These are phyloP conservation scores for Sordariomycetes sp. DNA, from an alignment of 2,329 filamentous ascomycete genomes.

Conservation along the genomic window DNA sequence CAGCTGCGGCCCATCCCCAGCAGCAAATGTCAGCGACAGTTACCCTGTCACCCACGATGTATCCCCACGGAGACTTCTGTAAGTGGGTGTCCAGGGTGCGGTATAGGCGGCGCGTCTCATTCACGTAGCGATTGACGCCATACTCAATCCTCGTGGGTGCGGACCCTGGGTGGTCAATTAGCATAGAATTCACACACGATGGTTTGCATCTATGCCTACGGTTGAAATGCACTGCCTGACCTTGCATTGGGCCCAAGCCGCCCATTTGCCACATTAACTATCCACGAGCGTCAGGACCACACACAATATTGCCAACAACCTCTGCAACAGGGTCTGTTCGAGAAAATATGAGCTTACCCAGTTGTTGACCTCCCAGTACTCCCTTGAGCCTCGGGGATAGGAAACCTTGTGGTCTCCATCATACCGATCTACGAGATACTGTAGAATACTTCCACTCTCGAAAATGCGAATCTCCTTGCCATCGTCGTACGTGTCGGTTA, in stretches of 20 bases:
- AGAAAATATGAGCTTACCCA: constrained; percentile 45
- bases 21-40: constrained; percentile 73
- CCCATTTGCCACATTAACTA: constrained; percentile 1
- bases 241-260: constrained; percentile 66
- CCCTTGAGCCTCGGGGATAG: constrained; percentile 61
- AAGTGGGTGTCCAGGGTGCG: constrained; percentile 67
- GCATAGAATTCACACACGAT: constrained; percentile 28
- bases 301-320: background rate
- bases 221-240: constrained; percentile 73
- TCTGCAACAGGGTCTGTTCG: too few relatives aligned
- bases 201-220: constrained; percentile 31
- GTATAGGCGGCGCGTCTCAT: constrained; percentile 78
- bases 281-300: background rate
- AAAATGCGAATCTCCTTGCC: constrained; percentile 70
- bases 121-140: constrained; percentile 71
- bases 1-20: constrained; percentile 64
- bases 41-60: constrained; percentile 56
- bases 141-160: constrained; percentile 77
- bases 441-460: constrained; percentile 74
- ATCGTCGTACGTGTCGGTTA: constrained; percentile 71
- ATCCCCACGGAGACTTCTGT: constrained; percentile 41
- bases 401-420: constrained; percentile 76
- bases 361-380: constrained; percentile 71
- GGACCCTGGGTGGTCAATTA: constrained; percentile 38
- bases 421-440: constrained; percentile 79